A percentile compares a stretch with the other conserved stretches of the same genome.
Evolutionary conservation across 192 early-diverging fungal species (phyloP).

Genomic region (Podila horticola): DNA sequence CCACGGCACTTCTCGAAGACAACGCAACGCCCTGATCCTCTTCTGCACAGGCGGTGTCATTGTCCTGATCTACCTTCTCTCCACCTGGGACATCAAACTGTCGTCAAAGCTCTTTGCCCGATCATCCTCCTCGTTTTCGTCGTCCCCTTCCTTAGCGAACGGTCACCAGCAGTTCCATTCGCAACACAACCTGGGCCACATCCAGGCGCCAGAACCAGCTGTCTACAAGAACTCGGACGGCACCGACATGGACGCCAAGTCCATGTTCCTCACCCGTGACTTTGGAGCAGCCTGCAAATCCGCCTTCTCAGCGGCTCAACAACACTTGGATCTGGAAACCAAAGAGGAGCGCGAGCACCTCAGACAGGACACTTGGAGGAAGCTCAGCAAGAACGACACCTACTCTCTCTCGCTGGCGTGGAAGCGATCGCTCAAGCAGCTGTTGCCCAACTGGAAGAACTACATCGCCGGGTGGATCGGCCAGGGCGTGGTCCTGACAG

Average conservation of each 20-base stretch:
- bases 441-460: constrained; percentile 42
- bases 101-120: constrained; percentile 13
- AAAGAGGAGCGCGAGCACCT: constrained; percentile 18
- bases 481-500: constrained; percentile 32
- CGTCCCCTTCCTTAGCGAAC: background rate
- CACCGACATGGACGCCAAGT: constrained; percentile 30
- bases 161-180: background rate
- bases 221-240: constrained; percentile 43
- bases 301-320: constrained; percentile 2
- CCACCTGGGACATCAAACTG: constrained; percentile 14
- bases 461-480: constrained; percentile 34
- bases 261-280: constrained; percentile 37
- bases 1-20: constrained; percentile 23
- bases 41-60: constrained; percentile 27
- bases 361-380: constrained; percentile 8
- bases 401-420: constrained; percentile 22
- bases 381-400: background rate
- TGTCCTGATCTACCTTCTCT: constrained; percentile 36
- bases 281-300: constrained; percentile 23
- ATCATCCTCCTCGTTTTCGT: constrained; percentile 6
- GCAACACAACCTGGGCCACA: background rate
- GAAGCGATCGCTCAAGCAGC: constrained; percentile 26
- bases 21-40: constrained; percentile 21
- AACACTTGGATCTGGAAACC: constrained; percentile 6
- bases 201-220: background rate